A percentile compares a stretch with the other conserved stretches of the same genome.
These are phyloP conservation scores for Gypsophila paniculata DNA, from an alignment of 179 eudicot species.

Conservation along the genomic window DNA sequence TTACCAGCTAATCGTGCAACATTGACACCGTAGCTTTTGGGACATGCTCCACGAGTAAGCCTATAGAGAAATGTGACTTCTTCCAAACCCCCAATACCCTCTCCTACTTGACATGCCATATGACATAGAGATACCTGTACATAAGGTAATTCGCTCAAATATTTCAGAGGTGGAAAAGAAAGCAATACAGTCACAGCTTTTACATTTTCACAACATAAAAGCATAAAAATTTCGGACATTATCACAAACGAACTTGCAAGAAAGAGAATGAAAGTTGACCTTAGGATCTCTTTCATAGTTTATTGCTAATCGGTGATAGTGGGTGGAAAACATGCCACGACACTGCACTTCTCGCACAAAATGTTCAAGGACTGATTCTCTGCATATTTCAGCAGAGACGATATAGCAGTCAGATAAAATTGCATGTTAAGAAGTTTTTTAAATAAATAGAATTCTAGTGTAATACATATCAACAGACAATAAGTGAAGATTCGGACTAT, in stretches of 20 bases:
- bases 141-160: background rate
- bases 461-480: background rate
- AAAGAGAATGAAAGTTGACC: conserved; percentile 30
- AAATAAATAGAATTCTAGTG: background rate
- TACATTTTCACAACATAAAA: conserved; percentile 7
- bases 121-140: conserved; percentile 81
- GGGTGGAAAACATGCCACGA: conserved; percentile 97
- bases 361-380: conserved; percentile 95
- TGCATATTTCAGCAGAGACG: conserved; percentile 28
- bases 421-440: background rate
- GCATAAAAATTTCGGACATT: background rate
- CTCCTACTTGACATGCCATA: conserved; percentile 91
- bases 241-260: conserved; percentile 7
- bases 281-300: conserved; percentile 58
- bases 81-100: conserved; percentile 62
- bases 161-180: background rate
- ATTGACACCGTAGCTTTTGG: conserved; percentile 96
- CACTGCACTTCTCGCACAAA: conserved; percentile 70
- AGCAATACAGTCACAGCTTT: conserved; percentile 1
- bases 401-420: conserved; percentile 8
- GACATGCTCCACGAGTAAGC: conserved; percentile 82
- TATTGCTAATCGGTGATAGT: conserved; percentile 81
- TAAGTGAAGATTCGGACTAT: background rate
- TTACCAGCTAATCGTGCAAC: conserved; percentile 90
- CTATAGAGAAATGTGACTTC: conserved; percentile 93